These are phyloP conservation scores for Apophysomyces sp. DNA, from an alignment of 371 early-diverging fungal genomes.

Conservation along the genomic window DNA sequence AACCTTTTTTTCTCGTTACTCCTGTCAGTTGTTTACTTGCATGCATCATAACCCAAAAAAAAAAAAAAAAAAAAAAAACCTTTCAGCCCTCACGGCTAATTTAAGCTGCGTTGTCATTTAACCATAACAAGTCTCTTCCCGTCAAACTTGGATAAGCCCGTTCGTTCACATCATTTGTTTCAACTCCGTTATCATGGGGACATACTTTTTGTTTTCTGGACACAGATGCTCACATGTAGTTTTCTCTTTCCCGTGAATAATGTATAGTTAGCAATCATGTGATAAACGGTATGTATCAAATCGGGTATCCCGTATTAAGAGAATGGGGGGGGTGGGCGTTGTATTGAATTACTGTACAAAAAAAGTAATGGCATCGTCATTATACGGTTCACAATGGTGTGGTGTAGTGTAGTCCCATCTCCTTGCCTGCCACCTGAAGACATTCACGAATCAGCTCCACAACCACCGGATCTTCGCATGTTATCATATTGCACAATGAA, in stretches of 20 bases:
- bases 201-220: background rate
- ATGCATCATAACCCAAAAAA: background rate
- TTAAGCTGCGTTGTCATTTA: background rate
- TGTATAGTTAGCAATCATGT: background rate
- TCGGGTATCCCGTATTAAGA: background rate
- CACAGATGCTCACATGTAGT: background rate
- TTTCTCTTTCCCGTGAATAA: background rate
- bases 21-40: background rate
- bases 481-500: conserved; percentile 60
- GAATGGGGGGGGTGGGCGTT: background rate
- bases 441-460: conserved; percentile 57
- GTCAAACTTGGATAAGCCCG: background rate
- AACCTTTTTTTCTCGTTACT: background rate
- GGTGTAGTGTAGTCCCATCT: conserved; percentile 39
- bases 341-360: conserved; percentile 1
- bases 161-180: background rate
- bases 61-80: no score
- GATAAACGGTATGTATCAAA: background rate
- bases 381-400: background rate
- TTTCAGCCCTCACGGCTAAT: background rate
- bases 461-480: conserved; percentile 57
- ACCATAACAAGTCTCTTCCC: background rate
- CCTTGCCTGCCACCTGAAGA: conserved; percentile 52
- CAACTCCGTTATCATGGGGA: conserved; percentile 1
- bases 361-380: background rate